A percentile compares a stretch with the other conserved stretches of the same genome.
Conservation (phyloP, 176 grass and related monocot species). For the Phoenix roebelenii region DNA sequence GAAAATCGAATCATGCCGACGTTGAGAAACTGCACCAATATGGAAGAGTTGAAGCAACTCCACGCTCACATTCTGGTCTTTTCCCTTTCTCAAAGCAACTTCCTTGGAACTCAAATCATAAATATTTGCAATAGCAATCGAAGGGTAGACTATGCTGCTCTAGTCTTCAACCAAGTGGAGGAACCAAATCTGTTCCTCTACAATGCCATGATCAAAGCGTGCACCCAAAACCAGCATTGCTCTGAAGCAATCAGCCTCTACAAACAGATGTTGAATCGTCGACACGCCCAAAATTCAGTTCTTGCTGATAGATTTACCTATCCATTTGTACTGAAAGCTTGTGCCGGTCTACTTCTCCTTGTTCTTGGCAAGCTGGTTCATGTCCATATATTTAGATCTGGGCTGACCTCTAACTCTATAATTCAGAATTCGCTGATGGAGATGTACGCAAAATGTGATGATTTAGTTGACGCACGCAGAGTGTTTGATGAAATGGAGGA, state of each 20-base stretch:
- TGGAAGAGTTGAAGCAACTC: constrained; percentile 29
- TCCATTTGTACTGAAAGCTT: constrained; percentile 64
- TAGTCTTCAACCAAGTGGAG: constrained; percentile 33
- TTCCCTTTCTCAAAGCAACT: constrained; percentile 44
- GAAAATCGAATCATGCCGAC: constrained; percentile 34
- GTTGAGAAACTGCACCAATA: constrained; percentile 29
- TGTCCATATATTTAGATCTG: constrained; percentile 29
- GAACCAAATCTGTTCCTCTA: constrained; percentile 41
- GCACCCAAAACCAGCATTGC: constrained; percentile 40
- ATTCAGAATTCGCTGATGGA: constrained; percentile 54
- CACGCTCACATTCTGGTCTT: constrained; percentile 36
- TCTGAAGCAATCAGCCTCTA: constrained; percentile 33
- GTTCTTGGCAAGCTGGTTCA: constrained; percentile 38
- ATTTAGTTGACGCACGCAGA: constrained; percentile 19
- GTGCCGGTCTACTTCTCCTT: constrained; percentile 16
- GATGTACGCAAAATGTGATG: constrained; percentile 37
- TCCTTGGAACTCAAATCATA: constrained; percentile 48
- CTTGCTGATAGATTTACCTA: constrained; percentile 57
- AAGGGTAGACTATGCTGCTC: constrained; percentile 35
- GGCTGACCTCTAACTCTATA: constrained; percentile 33
- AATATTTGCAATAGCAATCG: constrained; percentile 38
- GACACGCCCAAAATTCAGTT: neutral
- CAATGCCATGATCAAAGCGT: constrained; percentile 57
- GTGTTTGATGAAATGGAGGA: constrained; percentile 53
- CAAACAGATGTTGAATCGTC: constrained; percentile 33